Percentiles rank a stretch among this genome's conserved stretches.
Conservation (phyloP, 1,139 yeast species). For the Suhomyces choctaworum region DNA sequence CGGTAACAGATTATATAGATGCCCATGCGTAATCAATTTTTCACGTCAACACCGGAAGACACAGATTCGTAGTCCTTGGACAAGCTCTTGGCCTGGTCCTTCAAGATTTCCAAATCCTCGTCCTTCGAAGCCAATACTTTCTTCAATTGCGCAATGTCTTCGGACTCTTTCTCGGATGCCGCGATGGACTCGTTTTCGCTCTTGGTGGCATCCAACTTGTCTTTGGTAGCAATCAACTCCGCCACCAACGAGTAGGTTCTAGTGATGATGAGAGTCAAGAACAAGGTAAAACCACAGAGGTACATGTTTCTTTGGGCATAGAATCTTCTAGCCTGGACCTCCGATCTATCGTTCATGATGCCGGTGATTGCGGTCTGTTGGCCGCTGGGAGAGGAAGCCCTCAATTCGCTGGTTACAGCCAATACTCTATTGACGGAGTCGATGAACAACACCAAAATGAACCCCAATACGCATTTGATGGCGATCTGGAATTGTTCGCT, state of each 20-base stretch:
- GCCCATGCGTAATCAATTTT: constrained; percentile 5
- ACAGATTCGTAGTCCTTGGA: constrained; percentile 62
- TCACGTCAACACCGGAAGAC: constrained; percentile 29
- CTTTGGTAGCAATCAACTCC: constrained; percentile 64
- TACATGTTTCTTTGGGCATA: constrained; percentile 97
- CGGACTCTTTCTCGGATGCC: constrained; percentile 22
- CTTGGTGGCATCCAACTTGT: constrained; percentile 56
- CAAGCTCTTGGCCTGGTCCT: constrained; percentile 70
- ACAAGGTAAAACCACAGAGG: constrained; percentile 91
- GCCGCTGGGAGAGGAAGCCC: constrained; percentile 24
- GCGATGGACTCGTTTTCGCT: constrained; percentile 17
- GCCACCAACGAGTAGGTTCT: constrained; percentile 85
- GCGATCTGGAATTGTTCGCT: constrained; percentile 74
- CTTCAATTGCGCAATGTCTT: constrained; percentile 52
- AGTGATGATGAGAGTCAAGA: constrained; percentile 79
- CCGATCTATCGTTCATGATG: constrained; percentile 61
- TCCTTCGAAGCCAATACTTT: constrained; percentile 59
- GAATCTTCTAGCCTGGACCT: constrained; percentile 85
- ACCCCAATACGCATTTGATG: constrained; percentile 78
- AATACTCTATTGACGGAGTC: constrained; percentile 87
- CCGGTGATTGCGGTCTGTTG: constrained; percentile 20
- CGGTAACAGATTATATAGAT: no score
- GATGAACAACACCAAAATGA: constrained; percentile 78
- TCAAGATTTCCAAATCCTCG: constrained; percentile 61
- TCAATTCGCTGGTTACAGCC: constrained; percentile 66